phyloP scores from a whole-genome alignment of 768 basidiomycete genomes.

The Naganishia antarctica region DNA sequence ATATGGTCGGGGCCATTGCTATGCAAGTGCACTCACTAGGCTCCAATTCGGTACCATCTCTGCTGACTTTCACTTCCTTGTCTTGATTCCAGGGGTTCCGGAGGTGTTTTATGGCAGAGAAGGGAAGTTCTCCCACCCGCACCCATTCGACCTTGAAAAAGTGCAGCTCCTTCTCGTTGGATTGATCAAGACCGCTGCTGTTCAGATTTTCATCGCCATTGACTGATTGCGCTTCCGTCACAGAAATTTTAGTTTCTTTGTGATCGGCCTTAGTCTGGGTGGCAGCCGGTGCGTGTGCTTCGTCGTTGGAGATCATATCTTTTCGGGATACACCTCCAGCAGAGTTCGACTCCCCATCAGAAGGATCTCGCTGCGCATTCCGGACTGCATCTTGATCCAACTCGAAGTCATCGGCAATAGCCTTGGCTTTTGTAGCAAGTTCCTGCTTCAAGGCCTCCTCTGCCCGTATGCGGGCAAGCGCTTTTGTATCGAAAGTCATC shows the following conservation, averaged over 20 bases:
- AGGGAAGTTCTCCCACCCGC: slow-evolving; percentile 65
- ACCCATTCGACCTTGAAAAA: slow-evolving; percentile 82
- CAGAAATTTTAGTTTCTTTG: not conserved
- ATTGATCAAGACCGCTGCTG: not conserved
- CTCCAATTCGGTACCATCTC: slow-evolving; percentile 90
- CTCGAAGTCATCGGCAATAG: slow-evolving; percentile 12
- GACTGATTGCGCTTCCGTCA: not conserved
- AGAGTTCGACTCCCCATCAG: not conserved
- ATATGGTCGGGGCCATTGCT: not conserved
- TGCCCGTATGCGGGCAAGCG: slow-evolving; percentile 2
- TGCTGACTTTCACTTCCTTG: slow-evolving; percentile 49
- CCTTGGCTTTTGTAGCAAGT: not conserved
- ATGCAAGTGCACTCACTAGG: slow-evolving; percentile 51
- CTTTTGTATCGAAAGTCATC: slow-evolving; percentile 18
- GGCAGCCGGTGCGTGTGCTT: not conserved
- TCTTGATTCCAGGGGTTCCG: slow-evolving; percentile 92
- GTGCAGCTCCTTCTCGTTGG: slow-evolving; percentile 44
- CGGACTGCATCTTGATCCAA: slow-evolving; percentile 6
- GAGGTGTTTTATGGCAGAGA: slow-evolving; percentile 68
- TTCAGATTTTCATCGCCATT: not conserved
- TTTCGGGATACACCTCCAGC: slow-evolving; percentile 40
- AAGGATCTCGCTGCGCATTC: not conserved
- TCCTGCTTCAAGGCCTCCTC: slow-evolving; percentile 12
- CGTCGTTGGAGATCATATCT: slow-evolving; percentile 36
- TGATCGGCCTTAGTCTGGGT: not conserved